Conservation (phyloP, 441 rosid genomes). For the Erysimum cheiri region DNA sequence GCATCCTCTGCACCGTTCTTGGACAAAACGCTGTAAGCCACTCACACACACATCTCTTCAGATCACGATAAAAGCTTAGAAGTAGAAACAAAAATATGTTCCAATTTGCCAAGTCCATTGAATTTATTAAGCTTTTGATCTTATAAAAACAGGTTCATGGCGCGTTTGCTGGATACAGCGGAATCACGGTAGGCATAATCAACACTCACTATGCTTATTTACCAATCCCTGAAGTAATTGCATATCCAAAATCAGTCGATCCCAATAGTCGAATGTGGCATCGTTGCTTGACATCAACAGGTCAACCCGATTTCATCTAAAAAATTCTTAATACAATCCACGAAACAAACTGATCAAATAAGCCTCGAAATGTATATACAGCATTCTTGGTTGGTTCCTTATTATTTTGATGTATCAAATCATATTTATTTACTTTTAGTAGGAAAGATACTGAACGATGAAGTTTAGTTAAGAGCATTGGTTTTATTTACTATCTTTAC, state of each 20-base stretch:
- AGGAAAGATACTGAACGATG: slow-evolving; percentile 15
- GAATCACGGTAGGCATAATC: slow-evolving; percentile 92
- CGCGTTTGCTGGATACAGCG: slow-evolving; percentile 96
- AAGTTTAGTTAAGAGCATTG: slow-evolving; percentile 8
- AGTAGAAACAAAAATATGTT: background rate
- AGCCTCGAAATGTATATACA: slow-evolving; percentile 34
- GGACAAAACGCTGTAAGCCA: slow-evolving; percentile 96
- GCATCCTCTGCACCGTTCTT: slow-evolving; percentile 90
- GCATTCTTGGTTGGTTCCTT: slow-evolving; percentile 33
- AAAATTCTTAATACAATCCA: slow-evolving; percentile 2
- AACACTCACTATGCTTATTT: slow-evolving; percentile 96
- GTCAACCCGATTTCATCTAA: slow-evolving; percentile 92
- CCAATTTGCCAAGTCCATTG: background rate
- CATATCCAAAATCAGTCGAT: slow-evolving; percentile 81
- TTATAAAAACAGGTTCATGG: slow-evolving; percentile 79
- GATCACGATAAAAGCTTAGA: background rate
- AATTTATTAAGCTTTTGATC: background rate
- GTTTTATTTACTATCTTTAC: slow-evolving; percentile 9
- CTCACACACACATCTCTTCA: slow-evolving; percentile 10
- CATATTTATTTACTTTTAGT: slow-evolving; percentile 11
- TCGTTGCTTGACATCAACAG: slow-evolving; percentile 98
- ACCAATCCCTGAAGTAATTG: slow-evolving; percentile 91
- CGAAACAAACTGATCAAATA: slow-evolving; percentile 17
- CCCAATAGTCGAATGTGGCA: slow-evolving; percentile 99
- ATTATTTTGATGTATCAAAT: slow-evolving; percentile 26